Evolutionary conservation across 306 rosid species (phyloP).

Genomic region (Pyrus bretschneideri): DNA sequence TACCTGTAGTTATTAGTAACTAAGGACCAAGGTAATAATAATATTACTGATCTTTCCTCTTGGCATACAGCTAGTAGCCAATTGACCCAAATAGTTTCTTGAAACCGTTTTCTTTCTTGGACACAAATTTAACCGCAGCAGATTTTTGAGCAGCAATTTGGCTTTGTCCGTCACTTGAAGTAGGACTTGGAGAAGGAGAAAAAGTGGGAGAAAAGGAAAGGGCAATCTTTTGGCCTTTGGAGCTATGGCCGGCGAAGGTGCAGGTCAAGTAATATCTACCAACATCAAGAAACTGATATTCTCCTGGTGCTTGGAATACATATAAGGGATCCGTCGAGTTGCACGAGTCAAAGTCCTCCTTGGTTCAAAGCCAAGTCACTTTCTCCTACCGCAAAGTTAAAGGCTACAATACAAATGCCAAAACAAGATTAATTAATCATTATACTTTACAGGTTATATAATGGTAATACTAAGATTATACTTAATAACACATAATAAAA

Average conservation of each 20-base stretch:
- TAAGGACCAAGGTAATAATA: not conserved
- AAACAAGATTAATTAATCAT: no score
- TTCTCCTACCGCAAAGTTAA: not conserved
- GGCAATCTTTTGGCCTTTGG: conserved; percentile 11
- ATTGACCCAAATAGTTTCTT: not conserved
- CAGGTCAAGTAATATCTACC: not conserved
- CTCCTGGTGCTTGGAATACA: not conserved
- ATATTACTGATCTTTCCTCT: not conserved
- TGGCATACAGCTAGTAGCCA: not conserved
- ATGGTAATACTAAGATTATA: no score
- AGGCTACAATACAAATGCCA: not conserved
- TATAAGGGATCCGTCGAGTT: not conserved
- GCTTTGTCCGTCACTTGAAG: not conserved
- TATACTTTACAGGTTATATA: no score
- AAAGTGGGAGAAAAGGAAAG: not conserved
- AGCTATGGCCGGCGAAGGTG: conserved; percentile 10
- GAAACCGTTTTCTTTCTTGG: not conserved
- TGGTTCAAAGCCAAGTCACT: not conserved
- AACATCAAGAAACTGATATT: not conserved
- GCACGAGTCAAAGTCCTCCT: not conserved
- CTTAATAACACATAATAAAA: no score
- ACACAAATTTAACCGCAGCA: not conserved
- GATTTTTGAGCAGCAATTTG: not conserved
- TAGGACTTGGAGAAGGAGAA: not conserved
- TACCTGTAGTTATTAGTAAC: not conserved